phyloP scores from a whole-genome alignment of 768 basidiomycete genomes.

The Boletus vermiculosoides region DNA sequence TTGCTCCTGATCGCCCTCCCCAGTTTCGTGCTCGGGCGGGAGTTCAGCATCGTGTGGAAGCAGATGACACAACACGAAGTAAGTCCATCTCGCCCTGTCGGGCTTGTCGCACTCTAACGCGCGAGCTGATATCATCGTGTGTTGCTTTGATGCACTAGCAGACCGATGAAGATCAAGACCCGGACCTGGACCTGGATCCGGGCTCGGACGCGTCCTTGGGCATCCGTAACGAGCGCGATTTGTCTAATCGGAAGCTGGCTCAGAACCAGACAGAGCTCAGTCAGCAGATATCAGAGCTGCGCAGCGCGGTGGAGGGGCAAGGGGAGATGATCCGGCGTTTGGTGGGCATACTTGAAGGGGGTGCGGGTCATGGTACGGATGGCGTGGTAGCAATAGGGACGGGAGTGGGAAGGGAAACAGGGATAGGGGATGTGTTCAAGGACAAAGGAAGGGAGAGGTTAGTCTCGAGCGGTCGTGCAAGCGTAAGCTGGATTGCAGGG shows the following conservation, averaged over 20 bases:
- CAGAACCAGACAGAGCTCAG: slow-evolving; percentile 67
- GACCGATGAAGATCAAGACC: background rate
- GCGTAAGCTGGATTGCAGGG: slow-evolving; percentile 1
- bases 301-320: slow-evolving; percentile 55
- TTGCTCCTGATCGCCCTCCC: slow-evolving; percentile 87
- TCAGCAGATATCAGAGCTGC: slow-evolving; percentile 60
- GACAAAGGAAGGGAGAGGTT: slow-evolving; percentile 17
- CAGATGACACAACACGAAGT: slow-evolving; percentile 59
- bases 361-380: background rate
- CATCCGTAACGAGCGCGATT: slow-evolving; percentile 35
- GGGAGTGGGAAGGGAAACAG: background rate
- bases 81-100: slow-evolving; percentile 4
- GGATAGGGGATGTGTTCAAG: background rate
- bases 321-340: slow-evolving; percentile 45
- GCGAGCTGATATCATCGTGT: background rate
- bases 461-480: background rate
- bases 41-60: slow-evolving; percentile 91
- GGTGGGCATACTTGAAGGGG: slow-evolving; percentile 17
- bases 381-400: background rate
- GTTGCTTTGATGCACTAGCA: background rate
- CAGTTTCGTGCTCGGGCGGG: slow-evolving; percentile 86
- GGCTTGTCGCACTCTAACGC: background rate
- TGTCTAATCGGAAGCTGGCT: slow-evolving; percentile 59
- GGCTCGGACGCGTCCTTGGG: slow-evolving; percentile 2
- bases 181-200: background rate